Percentiles rank a stretch among this genome's conserved stretches.
phyloP scores from a whole-genome alignment of 1,284 basidiomycete genomes.

The Fomitopsis schrenkii region DNA sequence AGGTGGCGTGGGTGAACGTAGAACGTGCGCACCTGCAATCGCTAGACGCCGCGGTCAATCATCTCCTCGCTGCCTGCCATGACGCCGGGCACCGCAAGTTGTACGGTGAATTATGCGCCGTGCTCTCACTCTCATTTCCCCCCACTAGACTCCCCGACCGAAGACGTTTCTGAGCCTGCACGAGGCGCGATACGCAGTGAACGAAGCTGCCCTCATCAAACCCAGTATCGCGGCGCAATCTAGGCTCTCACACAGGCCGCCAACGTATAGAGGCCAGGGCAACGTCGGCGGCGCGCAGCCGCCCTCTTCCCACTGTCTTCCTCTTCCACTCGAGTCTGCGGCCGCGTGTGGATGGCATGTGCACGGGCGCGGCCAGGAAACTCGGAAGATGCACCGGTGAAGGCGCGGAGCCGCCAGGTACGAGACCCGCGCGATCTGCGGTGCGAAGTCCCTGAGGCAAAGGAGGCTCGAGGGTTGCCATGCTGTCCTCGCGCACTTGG shows the following conservation, averaged over 20 bases:
- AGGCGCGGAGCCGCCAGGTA: not conserved
- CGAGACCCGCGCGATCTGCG: not conserved
- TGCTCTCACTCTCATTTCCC: not conserved
- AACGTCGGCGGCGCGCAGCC: not conserved
- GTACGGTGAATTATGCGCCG: not conserved
- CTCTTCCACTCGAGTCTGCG: too few relatives aligned
- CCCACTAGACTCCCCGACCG: not conserved
- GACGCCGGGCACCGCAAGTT: not conserved
- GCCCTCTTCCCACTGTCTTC: not conserved
- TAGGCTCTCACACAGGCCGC: slow-evolving; percentile 6
- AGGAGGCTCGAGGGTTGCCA: not conserved
- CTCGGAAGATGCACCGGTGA: slow-evolving; percentile 20
- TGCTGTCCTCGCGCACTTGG: not conserved
- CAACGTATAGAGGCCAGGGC: slow-evolving; percentile 4
- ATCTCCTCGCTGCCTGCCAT: not conserved
- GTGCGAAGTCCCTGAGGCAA: not conserved
- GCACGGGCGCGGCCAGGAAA: slow-evolving; percentile 21
- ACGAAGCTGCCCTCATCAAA: not conserved
- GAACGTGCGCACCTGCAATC: not conserved
- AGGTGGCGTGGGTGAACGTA: not conserved
- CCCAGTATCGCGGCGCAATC: not conserved
- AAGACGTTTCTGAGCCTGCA: not conserved
- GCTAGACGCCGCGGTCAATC: not conserved
- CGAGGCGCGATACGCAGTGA: not conserved
- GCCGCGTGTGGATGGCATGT: slow-evolving; percentile 25